Percentiles rank a stretch among this genome's conserved stretches.
Conservation (phyloP, 371 early-diverging fungal species). For the Mortierella sp. region DNA sequence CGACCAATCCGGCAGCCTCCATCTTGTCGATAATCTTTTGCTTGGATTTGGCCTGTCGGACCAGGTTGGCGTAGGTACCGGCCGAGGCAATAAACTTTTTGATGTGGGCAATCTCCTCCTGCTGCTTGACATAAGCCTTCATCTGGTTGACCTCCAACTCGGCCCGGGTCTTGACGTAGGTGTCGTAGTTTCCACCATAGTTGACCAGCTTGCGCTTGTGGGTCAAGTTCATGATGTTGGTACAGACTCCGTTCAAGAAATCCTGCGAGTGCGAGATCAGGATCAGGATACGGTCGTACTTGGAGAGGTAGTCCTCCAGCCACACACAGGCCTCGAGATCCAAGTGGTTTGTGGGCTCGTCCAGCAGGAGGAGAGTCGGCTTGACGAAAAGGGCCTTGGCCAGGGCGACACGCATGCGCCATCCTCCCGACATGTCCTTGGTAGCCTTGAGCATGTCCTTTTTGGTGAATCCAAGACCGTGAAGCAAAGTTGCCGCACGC, state of each 20-base stretch:
- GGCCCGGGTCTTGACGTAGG: conserved; percentile 92
- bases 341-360: conserved; percentile 98
- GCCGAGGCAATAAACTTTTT: conserved; percentile 99
- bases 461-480: conserved; percentile 96
- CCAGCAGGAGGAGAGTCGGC: conserved; percentile 96
- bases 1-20: conserved; percentile 97
- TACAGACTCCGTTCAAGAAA: conserved; percentile 98
- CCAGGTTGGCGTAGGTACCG: conserved; percentile 99
- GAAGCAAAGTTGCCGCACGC: conserved; percentile 91
- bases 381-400: conserved; percentile 97
- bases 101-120: conserved; percentile 98
- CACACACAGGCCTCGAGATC: conserved; percentile 98
- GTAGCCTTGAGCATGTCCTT: conserved; percentile 89
- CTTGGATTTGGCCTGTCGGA: conserved; percentile 98
- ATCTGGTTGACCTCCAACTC: conserved; percentile 97
- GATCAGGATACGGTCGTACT: conserved; percentile 95
- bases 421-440: conserved; percentile 98
- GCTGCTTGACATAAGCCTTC: conserved; percentile 98
- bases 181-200: conserved; percentile 99
- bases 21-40: conserved; percentile 99
- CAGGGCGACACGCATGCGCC: conserved; percentile 99
- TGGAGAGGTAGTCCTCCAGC: conserved; percentile 96
- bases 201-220: conserved; percentile 92
- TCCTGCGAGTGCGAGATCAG: conserved; percentile 99
- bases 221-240: conserved; percentile 92